phyloP scores from a whole-genome alignment of 495 filamentous ascomycete species.

The Penicillium subrubescens region DNA sequence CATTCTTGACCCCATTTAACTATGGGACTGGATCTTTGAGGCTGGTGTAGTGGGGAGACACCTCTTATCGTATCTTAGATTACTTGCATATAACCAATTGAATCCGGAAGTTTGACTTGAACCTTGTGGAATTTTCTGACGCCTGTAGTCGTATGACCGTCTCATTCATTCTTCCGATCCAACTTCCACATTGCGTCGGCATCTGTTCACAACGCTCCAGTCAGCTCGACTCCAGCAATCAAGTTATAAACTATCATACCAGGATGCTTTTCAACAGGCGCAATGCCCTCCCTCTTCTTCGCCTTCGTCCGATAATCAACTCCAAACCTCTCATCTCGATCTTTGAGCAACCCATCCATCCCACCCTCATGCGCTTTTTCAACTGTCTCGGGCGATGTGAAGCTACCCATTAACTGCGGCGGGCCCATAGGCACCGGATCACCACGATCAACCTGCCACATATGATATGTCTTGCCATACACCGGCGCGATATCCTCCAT shows the following conservation, averaged over 20 bases:
- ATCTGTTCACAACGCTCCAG: constrained; percentile 29
- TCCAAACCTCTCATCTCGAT: constrained; percentile 68
- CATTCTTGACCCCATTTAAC: constrained; percentile 52
- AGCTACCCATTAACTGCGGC: constrained; percentile 79
- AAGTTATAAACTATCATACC: constrained; percentile 35
- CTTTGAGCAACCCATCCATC: constrained; percentile 59
- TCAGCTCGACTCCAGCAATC: constrained; percentile 10
- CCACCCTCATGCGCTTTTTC: constrained; percentile 58
- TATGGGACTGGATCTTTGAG: constrained; percentile 54
- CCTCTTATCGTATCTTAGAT: neutral
- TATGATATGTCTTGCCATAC: constrained; percentile 89
- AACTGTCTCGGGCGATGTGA: constrained; percentile 59
- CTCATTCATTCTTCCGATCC: neutral
- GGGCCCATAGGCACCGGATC: constrained; percentile 72
- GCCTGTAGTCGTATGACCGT: neutral
- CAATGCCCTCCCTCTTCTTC: constrained; percentile 62
- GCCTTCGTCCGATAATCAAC: constrained; percentile 62
- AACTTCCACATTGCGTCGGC: constrained; percentile 51
- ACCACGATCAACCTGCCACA: constrained; percentile 88
- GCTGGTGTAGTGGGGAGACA: constrained; percentile 47
- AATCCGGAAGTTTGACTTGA: neutral
- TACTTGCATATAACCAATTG: constrained; percentile 1
- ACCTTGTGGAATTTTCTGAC: neutral
- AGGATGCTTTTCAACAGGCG: constrained; percentile 58
- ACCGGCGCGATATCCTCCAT: constrained; percentile 72